These are phyloP conservation scores for Mrakia hoshinonis DNA, from an alignment of 768 basidiomycete species.

Conservation along the genomic window DNA sequence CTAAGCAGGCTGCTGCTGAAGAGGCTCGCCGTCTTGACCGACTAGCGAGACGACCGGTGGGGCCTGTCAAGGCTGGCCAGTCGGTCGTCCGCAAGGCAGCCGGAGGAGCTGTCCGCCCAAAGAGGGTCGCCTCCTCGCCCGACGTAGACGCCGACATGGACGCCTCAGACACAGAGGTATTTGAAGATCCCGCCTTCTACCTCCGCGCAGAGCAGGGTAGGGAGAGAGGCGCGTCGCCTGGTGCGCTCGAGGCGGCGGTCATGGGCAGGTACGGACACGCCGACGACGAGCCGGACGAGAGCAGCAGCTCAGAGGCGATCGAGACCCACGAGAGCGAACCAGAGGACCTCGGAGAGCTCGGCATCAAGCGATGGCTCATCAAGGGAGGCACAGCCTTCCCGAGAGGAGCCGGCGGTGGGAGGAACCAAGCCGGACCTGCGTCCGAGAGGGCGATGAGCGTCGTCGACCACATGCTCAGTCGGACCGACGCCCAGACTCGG, in stretches of 20 bases:
- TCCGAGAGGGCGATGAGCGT: not conserved
- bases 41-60: constrained; percentile 2
- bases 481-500: not conserved
- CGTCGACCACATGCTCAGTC: constrained; percentile 23
- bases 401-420: not conserved
- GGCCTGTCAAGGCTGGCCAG: constrained; percentile 19
- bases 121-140: not conserved
- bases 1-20: not conserved
- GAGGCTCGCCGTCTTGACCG: not conserved
- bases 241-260: constrained; percentile 4
- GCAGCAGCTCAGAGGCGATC: not conserved
- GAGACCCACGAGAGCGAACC: constrained; percentile 7
- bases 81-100: constrained; percentile 19
- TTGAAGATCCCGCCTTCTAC: constrained; percentile 10
- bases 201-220: not conserved
- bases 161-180: not conserved
- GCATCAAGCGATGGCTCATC: constrained; percentile 22
- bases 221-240: not conserved
- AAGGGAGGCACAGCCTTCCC: not conserved
- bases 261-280: not conserved
- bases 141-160: constrained; percentile 4
- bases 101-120: not conserved
- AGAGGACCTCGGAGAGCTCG: not conserved
- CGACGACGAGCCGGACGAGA: not conserved
- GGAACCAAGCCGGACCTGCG: not conserved